These are phyloP conservation scores for Sporopachydermia lactativora DNA, from an alignment of 805 yeast species.

Conservation along the genomic window DNA sequence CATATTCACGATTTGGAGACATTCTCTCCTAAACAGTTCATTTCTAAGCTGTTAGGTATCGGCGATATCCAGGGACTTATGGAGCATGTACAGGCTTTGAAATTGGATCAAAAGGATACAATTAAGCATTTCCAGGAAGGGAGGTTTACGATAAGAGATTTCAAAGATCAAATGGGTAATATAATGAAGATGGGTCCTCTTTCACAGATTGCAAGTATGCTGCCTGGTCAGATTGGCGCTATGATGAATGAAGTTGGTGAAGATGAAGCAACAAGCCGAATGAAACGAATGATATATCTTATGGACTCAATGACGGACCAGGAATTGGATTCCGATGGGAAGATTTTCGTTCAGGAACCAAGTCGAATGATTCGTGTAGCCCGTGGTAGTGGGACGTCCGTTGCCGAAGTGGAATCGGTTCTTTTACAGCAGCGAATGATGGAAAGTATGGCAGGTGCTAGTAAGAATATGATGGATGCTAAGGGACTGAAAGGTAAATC, in stretches of 20 bases:
- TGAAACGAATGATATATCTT: conserved; percentile 80
- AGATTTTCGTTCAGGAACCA: conserved; percentile 66
- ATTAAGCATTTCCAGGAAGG: conserved; percentile 92
- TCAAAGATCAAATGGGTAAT: conserved; percentile 90
- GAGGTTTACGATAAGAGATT: conserved; percentile 79
- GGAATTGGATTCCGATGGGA: conserved; percentile 86
- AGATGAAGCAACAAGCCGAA: conserved; percentile 73
- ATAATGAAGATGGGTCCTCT: conserved; percentile 95
- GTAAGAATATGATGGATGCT: conserved; percentile 36
- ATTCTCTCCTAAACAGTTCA: conserved; percentile 78
- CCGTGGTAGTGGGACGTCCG: conserved; percentile 86
- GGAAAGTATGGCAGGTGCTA: conserved; percentile 75
- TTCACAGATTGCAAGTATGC: conserved; percentile 87
- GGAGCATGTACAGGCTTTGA: conserved; percentile 84
- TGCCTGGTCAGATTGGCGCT: conserved; percentile 79
- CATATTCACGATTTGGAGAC: conserved; percentile 88
- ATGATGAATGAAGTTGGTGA: conserved; percentile 82
- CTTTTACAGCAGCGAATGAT: conserved; percentile 84
- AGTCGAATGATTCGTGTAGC: conserved; percentile 82
- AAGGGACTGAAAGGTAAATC: conserved; percentile 19
- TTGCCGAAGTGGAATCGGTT: conserved; percentile 85
- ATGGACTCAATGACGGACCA: conserved; percentile 93
- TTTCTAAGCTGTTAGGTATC: conserved; percentile 85
- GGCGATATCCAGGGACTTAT: conserved; percentile 90
- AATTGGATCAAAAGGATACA: conserved; percentile 79